phyloP scores from a whole-genome alignment of 331 rosid genomes.

The Quercus tomentella region DNA sequence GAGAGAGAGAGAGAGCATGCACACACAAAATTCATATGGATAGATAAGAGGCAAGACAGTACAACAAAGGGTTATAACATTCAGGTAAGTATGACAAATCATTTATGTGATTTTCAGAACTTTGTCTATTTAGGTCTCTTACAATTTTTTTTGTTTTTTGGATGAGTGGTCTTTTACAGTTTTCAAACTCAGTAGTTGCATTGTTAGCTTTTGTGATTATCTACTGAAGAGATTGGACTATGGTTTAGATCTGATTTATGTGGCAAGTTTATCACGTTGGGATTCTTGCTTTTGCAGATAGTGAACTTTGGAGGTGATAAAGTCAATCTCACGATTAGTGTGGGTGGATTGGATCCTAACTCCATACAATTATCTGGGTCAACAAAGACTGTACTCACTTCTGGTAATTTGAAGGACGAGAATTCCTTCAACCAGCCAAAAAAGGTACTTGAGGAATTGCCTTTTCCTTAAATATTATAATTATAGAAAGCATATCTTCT shows the following conservation, averaged over 20 bases:
- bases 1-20: neutral
- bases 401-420: constrained; percentile 70
- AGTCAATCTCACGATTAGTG: constrained; percentile 47
- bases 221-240: neutral
- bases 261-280: constrained; percentile 1
- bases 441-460: constrained; percentile 47
- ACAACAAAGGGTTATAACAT: neutral
- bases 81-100: neutral
- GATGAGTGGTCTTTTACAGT: neutral
- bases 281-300: constrained; percentile 44
- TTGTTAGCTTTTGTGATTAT: neutral
- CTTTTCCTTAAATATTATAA: neutral
- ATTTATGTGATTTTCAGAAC: neutral
- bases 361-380: constrained; percentile 43
- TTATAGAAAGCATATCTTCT: neutral
- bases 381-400: constrained; percentile 56
- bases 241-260: neutral
- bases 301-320: constrained; percentile 65
- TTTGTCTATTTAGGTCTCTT: neutral
- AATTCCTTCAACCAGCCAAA: constrained; percentile 70
- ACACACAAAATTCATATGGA: neutral
- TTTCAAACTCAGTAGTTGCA: neutral
- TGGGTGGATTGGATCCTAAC: constrained; percentile 51
- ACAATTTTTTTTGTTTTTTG: too few species aligned
- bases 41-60: neutral